Base-by-base conservation (phyloP, 179 eudicot genomes). In the Silene noctiflora region DNA sequence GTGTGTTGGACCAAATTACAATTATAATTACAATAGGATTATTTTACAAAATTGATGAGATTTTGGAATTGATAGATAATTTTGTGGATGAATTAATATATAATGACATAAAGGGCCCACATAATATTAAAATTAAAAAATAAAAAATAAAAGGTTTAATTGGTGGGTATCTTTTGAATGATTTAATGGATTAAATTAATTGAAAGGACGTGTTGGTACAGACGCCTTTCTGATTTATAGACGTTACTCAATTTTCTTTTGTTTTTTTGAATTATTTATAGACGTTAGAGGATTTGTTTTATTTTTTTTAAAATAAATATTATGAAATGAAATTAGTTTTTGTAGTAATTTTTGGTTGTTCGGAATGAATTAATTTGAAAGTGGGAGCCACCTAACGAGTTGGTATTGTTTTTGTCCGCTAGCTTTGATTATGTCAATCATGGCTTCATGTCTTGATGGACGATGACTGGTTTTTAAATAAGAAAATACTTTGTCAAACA, bases 271-370 rank as follows among this genome's bases (percentile, higher is more conserved):
- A 51, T 55, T 19, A 27, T 31, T 66, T 16, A 75, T 80, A 80
- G 79, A 63, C 79, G 79, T 80, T 80, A 25, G 79, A 64, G 58
- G 63, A 67, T 35, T 67, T 68, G 12, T 60, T 29, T 44, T 20
- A 10, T 48, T 69, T 10, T 21, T 20, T 12, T 19, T 39, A 35
- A 16, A 17, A 67, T 46, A 65, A 70, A 48, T 61, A 62, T 75
- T 75, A 63, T 58, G 12, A 64, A 39, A 44, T 14, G 39, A 25
- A 14, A 10, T 48, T 12, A 48, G 55, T 48, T 10, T 46, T 46
- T 10, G 3, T 1, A 1, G 39, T 33, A 33, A 4, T 33, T 33
- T 33, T 33, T 33, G 39, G 39, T 33, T 4, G 39, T 33, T 39
- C 11, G 11, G 11, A 39, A 39, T 39, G 46, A 39, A 39, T 39